phyloP scores from a whole-genome alignment of 768 basidiomycete species.

The Basidioascus undulatus region DNA sequence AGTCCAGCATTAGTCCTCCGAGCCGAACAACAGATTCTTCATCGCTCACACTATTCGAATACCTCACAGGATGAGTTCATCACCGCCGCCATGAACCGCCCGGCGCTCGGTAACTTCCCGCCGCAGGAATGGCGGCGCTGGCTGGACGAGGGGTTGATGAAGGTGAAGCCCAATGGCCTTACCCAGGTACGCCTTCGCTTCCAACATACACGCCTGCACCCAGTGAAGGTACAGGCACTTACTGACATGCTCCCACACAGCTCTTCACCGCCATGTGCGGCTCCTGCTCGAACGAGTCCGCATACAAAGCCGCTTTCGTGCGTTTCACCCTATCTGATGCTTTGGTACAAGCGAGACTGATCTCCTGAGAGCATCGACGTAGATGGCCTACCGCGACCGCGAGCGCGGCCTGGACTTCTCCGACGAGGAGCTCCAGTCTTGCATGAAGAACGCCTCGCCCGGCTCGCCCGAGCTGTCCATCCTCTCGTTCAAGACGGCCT shows the following conservation, averaged over 20 bases:
- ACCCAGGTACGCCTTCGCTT: too few relatives aligned
- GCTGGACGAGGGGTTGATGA: slow-evolving; percentile 18
- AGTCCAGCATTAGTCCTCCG: slow-evolving; percentile 9
- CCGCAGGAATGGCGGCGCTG: slow-evolving; percentile 16
- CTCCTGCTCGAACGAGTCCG: slow-evolving; percentile 16
- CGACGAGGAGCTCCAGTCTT: slow-evolving; percentile 18
- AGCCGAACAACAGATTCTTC: slow-evolving; percentile 5
- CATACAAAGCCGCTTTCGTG: slow-evolving; percentile 24
- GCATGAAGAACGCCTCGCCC: slow-evolving; percentile 21
- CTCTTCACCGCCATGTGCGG: slow-evolving; percentile 17
- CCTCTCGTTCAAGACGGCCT: slow-evolving; percentile 20
- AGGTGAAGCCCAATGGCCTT: slow-evolving; percentile 20
- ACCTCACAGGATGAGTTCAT: slow-evolving; percentile 17
- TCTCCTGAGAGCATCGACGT: slow-evolving; percentile 8
- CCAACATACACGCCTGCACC: too few relatives aligned
- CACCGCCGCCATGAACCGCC: slow-evolving; percentile 19
- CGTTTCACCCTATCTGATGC: too few relatives aligned
- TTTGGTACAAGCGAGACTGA: too few relatives aligned
- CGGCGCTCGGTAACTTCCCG: slow-evolving; percentile 22
- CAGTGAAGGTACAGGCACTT: too few relatives aligned
- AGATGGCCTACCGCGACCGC: slow-evolving; percentile 15
- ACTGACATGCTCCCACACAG: too few relatives aligned
- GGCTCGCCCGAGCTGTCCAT: slow-evolving; percentile 20
- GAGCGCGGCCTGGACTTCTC: slow-evolving; percentile 17
- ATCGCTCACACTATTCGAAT: slow-evolving; percentile 7